phyloP scores from a whole-genome alignment of 306 rosid genomes.

The Vachellia collinsii region DNA sequence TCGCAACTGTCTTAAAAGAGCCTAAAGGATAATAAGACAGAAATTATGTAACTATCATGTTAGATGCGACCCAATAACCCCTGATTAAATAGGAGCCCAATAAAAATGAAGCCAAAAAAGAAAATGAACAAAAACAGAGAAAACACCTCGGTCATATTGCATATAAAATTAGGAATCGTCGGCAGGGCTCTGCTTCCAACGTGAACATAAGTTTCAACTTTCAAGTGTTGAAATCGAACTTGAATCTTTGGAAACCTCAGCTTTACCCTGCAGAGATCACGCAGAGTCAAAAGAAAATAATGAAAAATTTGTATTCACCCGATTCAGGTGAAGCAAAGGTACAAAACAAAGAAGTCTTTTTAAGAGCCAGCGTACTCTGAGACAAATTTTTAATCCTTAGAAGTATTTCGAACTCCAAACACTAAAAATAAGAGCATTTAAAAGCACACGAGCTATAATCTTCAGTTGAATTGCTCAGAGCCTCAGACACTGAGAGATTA shows the following conservation, averaged over 20 bases:
- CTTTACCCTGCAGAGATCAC: slow-evolving; percentile 61
- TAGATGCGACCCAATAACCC: background rate
- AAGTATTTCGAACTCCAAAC: background rate
- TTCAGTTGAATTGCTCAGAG: background rate
- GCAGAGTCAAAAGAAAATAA: background rate
- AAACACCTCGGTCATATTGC: slow-evolving; percentile 84
- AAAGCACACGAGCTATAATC: background rate
- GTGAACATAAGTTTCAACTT: slow-evolving; percentile 82
- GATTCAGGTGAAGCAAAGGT: slow-evolving; percentile 19
- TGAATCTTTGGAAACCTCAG: slow-evolving; percentile 90
- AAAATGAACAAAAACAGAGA: background rate
- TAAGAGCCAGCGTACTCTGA: background rate
- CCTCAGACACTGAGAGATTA: background rate
- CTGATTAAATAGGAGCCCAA: background rate
- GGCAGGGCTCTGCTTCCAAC: slow-evolving; percentile 98
- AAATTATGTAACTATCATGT: slow-evolving; percentile 6
- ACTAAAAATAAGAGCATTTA: background rate
- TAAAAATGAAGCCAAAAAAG: background rate
- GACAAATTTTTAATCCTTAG: background rate
- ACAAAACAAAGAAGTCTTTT: background rate
- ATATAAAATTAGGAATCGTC: slow-evolving; percentile 86
- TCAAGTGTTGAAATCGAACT: slow-evolving; percentile 83
- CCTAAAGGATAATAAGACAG: slow-evolving; percentile 42
- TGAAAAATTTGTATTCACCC: background rate
- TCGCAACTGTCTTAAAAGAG: slow-evolving; percentile 67